Evolutionary conservation across 2,329 filamentous ascomycete species (phyloP).

Genomic region (Xylariaceae sp.): DNA sequence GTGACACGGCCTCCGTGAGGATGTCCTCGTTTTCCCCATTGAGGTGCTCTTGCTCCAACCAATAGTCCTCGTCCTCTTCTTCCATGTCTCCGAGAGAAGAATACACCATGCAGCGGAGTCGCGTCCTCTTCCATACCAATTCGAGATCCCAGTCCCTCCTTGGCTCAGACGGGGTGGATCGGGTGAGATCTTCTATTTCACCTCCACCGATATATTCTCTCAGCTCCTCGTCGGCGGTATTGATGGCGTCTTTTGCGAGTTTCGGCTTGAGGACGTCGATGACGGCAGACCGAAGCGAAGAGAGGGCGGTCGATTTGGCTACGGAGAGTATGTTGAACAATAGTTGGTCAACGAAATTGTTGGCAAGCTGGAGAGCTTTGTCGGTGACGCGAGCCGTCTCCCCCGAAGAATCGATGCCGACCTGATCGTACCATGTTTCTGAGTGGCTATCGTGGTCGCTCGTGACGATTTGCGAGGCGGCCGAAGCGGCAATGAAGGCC

Average conservation of each 20-base stretch:
- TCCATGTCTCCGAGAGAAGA: constrained; percentile 95
- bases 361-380: constrained; percentile 74
- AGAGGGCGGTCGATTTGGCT: constrained; percentile 74
- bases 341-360: constrained; percentile 89
- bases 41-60: constrained; percentile 77
- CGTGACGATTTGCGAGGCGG: constrained; percentile 88
- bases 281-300: constrained; percentile 75
- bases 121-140: constrained; percentile 87
- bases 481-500: constrained; percentile 82
- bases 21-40: constrained; percentile 56
- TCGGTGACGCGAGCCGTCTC: constrained; percentile 72
- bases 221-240: constrained; percentile 81
- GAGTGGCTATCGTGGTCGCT: constrained; percentile 78
- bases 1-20: constrained; percentile 71
- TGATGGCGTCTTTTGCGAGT: constrained; percentile 79
- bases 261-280: constrained; percentile 85
- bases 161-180: constrained; percentile 50
- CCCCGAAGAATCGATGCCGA: constrained; percentile 61
- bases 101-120: constrained; percentile 96
- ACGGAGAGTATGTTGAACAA: constrained; percentile 85
- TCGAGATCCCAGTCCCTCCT: constrained; percentile 80
- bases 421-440: constrained; percentile 66
- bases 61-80: constrained; percentile 92
- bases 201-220: constrained; percentile 80
- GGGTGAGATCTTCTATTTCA: constrained; percentile 68